Evolutionary conservation across 768 basidiomycete species (phyloP).

Genomic region (Terana coerulea): DNA sequence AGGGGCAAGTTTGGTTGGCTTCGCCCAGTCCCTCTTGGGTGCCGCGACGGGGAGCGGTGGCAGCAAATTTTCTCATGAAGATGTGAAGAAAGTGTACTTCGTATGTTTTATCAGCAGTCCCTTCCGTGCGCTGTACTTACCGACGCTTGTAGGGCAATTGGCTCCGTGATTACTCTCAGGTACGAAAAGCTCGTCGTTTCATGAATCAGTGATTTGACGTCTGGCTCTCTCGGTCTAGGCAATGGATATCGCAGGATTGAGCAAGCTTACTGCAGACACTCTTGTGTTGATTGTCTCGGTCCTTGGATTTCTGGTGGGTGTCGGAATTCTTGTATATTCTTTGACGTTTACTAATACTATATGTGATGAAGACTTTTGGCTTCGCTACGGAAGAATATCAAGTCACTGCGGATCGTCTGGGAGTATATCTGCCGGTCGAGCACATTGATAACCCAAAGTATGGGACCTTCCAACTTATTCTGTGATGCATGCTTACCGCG

Average conservation of each 20-base stretch:
- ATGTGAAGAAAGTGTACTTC: constrained; percentile 68
- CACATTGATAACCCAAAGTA: constrained; percentile 80
- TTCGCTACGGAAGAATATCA: constrained; percentile 66
- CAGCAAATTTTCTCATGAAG: constrained; percentile 57
- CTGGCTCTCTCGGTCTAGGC: constrained; percentile 36
- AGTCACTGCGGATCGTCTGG: constrained; percentile 68
- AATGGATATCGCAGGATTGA: constrained; percentile 68
- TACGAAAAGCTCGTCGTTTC: no score
- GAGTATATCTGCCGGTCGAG: constrained; percentile 74
- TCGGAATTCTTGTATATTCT: background rate
- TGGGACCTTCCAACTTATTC: constrained; percentile 4
- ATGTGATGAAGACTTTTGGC: constrained; percentile 46
- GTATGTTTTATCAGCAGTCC: constrained; percentile 29
- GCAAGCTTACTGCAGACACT: constrained; percentile 61
- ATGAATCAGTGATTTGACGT: background rate
- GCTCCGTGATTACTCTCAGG: constrained; percentile 69
- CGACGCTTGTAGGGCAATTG: constrained; percentile 49
- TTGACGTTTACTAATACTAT: background rate
- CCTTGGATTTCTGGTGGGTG: constrained; percentile 51
- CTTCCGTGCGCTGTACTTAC: background rate
- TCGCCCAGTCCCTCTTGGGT: constrained; percentile 44
- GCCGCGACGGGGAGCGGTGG: constrained; percentile 47
- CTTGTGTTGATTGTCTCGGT: constrained; percentile 57
- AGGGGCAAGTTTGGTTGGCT: constrained; percentile 46
- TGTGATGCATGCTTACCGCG: background rate